Evolutionary conservation across 2,329 filamentous ascomycete species (phyloP), one percentile per base, ranked within the genome.

Genomic region (Aspergillus puulaauensis): DNA sequence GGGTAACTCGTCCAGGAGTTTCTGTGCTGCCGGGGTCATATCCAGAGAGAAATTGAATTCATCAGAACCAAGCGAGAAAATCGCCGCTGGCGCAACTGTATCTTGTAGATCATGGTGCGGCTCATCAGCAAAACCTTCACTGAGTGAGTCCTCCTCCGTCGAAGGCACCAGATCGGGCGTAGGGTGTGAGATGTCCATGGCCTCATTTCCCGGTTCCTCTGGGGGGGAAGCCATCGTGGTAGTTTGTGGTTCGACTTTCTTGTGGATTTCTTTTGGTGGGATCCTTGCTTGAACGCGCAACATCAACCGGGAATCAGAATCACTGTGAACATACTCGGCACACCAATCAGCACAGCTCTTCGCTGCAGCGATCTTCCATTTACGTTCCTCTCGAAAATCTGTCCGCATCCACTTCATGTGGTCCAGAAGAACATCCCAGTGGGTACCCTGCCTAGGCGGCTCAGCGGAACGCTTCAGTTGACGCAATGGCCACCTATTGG

Each of bases 351-450:
- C 95, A 59, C 96, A 80, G 57, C 88, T 91, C 58, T 88, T 88
- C 5, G 93, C 93, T 37, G 89, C 84, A 2, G 89, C 85, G 69
- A 86, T 87, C 76, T 97, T 98, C 92, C 93, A 96, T 72, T 96
- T 96, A 41, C 91, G 82, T 73, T 98, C 95, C 74, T 97, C 91
- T 52, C 90, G 85, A 69, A 97, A 98, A 74, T 99, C 95, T 2
- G 92, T 97, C 51, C 93, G 86, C 91, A 99, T 96, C 93, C 93
- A 98, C 73, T 93, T 96, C 84, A 93, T 91, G 77, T 99, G 93
- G 65, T 92, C 85, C 33, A 99, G 79, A 55, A 98, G 74, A 52
- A 93, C 83, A 75, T 99, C 95, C 84, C 88, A 90, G 65, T 98
- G 93, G 2, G 89, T 87, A 1, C 85, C 83, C 17, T 88, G 88